Evolutionary conservation across 495 filamentous ascomycete genomes (phyloP).

Genomic region (Rusavskia elegans): DNA sequence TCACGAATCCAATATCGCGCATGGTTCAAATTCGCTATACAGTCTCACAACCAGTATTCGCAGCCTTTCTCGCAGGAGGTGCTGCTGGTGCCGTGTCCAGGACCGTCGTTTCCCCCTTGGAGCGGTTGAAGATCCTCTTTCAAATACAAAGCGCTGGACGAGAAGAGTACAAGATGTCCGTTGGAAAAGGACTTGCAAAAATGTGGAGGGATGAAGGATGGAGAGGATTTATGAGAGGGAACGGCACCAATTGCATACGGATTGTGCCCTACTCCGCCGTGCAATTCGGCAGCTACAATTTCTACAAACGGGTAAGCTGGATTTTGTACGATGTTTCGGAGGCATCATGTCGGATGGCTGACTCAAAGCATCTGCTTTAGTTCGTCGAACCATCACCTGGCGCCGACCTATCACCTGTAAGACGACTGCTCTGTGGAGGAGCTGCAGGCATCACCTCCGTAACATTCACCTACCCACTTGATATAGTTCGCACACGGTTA

Average conservation of each 20-base stretch:
- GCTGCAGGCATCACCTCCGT: constrained; percentile 90
- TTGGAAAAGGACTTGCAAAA: constrained; percentile 74
- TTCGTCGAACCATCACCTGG: constrained; percentile 61
- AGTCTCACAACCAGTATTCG: constrained; percentile 62
- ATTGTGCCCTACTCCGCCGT: constrained; percentile 97
- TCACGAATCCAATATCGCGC: constrained; percentile 10
- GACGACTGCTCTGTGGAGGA: constrained; percentile 71
- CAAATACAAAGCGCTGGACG: constrained; percentile 87
- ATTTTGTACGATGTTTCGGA: background rate
- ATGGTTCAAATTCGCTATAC: constrained; percentile 26
- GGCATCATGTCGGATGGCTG: background rate
- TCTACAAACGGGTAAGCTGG: constrained; percentile 78
- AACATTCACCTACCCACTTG: constrained; percentile 64
- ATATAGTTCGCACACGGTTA: constrained; percentile 88
- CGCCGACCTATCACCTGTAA: constrained; percentile 46
- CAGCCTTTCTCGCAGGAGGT: constrained; percentile 91
- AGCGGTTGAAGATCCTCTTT: constrained; percentile 92
- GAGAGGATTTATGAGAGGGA: constrained; percentile 90
- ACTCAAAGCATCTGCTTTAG: constrained; percentile 19
- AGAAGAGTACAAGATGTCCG: constrained; percentile 79
- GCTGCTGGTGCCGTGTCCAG: constrained; percentile 93
- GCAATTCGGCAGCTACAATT: constrained; percentile 93
- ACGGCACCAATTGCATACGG: constrained; percentile 94
- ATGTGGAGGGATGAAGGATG: constrained; percentile 96
- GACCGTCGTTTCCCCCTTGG: constrained; percentile 89